Percentiles rank a stretch among this genome's conserved stretches.
Evolutionary conservation across 1,139 yeast genomes (phyloP).

Genomic region (Spencermartinsiella ligniputridi): DNA sequence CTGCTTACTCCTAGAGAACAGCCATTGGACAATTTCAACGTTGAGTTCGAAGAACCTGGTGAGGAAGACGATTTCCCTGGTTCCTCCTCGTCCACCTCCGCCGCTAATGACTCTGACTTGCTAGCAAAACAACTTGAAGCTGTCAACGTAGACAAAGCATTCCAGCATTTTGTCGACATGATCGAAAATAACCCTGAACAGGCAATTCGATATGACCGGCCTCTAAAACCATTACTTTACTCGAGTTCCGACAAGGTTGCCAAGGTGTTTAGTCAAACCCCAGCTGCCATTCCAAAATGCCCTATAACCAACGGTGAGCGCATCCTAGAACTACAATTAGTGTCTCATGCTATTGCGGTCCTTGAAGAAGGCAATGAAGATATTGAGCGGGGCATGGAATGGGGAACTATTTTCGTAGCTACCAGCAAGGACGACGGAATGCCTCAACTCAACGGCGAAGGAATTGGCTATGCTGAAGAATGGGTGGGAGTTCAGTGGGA

Average conservation of each 20-base stretch:
- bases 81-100: slow-evolving; percentile 12
- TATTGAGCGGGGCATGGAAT: slow-evolving; percentile 78
- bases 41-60: slow-evolving; percentile 30
- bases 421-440: slow-evolving; percentile 71
- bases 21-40: slow-evolving; percentile 28
- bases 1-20: slow-evolving; percentile 38
- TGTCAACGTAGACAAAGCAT: slow-evolving; percentile 51
- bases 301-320: slow-evolving; percentile 44
- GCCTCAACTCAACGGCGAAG: slow-evolving; percentile 52
- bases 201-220: slow-evolving; percentile 68
- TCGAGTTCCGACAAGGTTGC: slow-evolving; percentile 57
- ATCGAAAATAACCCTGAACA: slow-evolving; percentile 82
- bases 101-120: slow-evolving; percentile 12
- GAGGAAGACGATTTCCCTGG: slow-evolving; percentile 29
- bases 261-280: slow-evolving; percentile 45
- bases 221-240: slow-evolving; percentile 66
- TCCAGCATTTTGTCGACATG: slow-evolving; percentile 69
- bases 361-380: slow-evolving; percentile 62
- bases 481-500: slow-evolving; percentile 98
- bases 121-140: slow-evolving; percentile 21
- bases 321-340: slow-evolving; percentile 78
- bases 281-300: slow-evolving; percentile 50
- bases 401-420: slow-evolving; percentile 91
- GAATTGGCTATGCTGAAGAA: slow-evolving; percentile 83
- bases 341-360: slow-evolving; percentile 89